A percentile compares a stretch with the other conserved stretches of the same genome.
Evolutionary conservation across 306 rosid genomes (phyloP).

Genomic region (Vachellia collinsii): DNA sequence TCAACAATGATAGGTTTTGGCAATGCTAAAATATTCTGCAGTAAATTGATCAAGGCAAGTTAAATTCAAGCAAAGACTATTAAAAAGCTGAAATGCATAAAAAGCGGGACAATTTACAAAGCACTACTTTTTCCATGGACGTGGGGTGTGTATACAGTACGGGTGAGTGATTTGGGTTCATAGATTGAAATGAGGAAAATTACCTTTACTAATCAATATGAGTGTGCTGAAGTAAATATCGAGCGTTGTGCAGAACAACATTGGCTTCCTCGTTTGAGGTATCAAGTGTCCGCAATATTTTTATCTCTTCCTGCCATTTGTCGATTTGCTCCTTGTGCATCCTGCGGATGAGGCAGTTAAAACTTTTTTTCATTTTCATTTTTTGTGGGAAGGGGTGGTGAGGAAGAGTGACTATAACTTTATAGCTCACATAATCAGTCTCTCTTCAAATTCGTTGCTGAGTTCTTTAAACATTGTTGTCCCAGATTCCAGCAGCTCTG

Average conservation of each 20-base stretch:
- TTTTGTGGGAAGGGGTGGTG: neutral
- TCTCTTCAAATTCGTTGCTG: slow-evolving; percentile 72
- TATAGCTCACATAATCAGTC: slow-evolving; percentile 63
- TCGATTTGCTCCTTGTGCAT: slow-evolving; percentile 76
- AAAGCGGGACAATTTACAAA: neutral
- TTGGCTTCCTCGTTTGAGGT: slow-evolving; percentile 74
- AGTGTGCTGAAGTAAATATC: slow-evolving; percentile 61
- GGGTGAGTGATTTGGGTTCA: slow-evolving; percentile 9
- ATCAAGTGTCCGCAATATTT: slow-evolving; percentile 64
- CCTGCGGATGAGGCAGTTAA: slow-evolving; percentile 44
- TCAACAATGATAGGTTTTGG: neutral
- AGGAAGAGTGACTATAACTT: neutral
- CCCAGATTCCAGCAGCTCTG: slow-evolving; percentile 80
- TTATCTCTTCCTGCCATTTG: slow-evolving; percentile 86
- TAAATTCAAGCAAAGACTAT: slow-evolving; percentile 1
- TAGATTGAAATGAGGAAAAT: neutral
- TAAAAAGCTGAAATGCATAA: slow-evolving; percentile 3
- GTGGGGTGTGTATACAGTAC: neutral
- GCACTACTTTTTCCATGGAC: slow-evolving; percentile 10
- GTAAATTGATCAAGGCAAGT: slow-evolving; percentile 9
- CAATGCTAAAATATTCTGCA: slow-evolving; percentile 24
- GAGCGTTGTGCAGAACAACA: slow-evolving; percentile 70
- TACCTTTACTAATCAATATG: slow-evolving; percentile 57
- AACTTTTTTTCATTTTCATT: neutral
- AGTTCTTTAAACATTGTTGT: slow-evolving; percentile 69